Conservation (phyloP, 768 basidiomycete species). For the Clitopilus hobsonii region DNA sequence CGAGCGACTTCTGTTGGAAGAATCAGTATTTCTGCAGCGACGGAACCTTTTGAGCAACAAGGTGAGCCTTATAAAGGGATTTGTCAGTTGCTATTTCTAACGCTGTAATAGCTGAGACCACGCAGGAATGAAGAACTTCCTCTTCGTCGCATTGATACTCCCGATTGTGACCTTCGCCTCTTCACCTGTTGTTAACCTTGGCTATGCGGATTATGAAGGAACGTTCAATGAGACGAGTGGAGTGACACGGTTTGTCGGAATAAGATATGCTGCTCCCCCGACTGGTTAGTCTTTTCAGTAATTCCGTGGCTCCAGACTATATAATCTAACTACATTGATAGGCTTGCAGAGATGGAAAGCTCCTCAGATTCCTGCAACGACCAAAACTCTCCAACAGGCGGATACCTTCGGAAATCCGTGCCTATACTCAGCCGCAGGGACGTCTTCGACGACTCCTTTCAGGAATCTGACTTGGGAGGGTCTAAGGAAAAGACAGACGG, state of each 20-base stretch:
- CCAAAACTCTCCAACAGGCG: slow-evolving; percentile 25
- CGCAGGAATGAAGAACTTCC: too few relatives aligned
- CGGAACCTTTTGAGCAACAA: too few relatives aligned
- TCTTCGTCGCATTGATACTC: too few relatives aligned
- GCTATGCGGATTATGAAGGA: slow-evolving; percentile 42
- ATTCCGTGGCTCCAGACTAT: background rate
- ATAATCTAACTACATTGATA: slow-evolving; percentile 5
- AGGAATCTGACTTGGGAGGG: slow-evolving; percentile 5
- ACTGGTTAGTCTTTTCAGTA: slow-evolving; percentile 21
- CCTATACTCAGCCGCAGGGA: slow-evolving; percentile 21
- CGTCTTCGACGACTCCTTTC: slow-evolving; percentile 26
- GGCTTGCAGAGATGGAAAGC: slow-evolving; percentile 29
- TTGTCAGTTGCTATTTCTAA: too few relatives aligned
- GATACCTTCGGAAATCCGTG: slow-evolving; percentile 21
- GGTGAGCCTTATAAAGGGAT: too few relatives aligned
- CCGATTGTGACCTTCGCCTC: too few relatives aligned
- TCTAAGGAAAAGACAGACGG: background rate
- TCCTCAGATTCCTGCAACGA: slow-evolving; percentile 23
- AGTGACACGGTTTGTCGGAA: slow-evolving; percentile 33
- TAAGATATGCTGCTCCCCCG: slow-evolving; percentile 50
- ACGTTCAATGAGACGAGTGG: slow-evolving; percentile 25
- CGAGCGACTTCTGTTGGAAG: too few relatives aligned
- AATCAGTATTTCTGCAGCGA: too few relatives aligned
- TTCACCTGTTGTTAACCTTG: slow-evolving; percentile 32
- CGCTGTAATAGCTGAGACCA: too few relatives aligned